phyloP scores from a whole-genome alignment of 495 filamentous ascomycete genomes.

The Aspergillus diversus region DNA sequence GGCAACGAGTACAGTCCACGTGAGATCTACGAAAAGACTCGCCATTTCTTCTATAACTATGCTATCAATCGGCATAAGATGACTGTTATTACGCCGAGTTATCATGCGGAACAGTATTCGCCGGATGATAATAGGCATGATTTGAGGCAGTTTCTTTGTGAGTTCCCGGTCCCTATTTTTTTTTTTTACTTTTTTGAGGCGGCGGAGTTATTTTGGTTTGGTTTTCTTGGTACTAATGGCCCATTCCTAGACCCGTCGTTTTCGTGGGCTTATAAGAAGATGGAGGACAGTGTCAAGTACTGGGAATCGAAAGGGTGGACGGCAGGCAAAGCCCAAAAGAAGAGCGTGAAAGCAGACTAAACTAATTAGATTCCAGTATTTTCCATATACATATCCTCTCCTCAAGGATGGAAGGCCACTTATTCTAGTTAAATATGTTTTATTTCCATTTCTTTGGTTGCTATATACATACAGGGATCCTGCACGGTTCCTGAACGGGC shows the following conservation, averaged over 20 bases:
- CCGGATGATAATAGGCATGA: slow-evolving; percentile 75
- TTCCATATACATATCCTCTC: not conserved
- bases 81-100: slow-evolving; percentile 65
- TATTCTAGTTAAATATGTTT: no score
- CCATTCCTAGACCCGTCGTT: slow-evolving; percentile 37
- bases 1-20: slow-evolving; percentile 50
- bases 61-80: slow-evolving; percentile 68
- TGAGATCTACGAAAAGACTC: slow-evolving; percentile 63
- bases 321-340: slow-evolving; percentile 41
- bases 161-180: slow-evolving; percentile 8
- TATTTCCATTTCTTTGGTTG: no score
- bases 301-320: slow-evolving; percentile 47
- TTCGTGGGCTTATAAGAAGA: slow-evolving; percentile 47
- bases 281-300: slow-evolving; percentile 44
- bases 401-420: no score
- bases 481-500: no score
- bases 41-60: slow-evolving; percentile 65
- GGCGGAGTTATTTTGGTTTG: not conserved
- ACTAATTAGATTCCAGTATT: not conserved
- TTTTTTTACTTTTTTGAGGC: not conserved
- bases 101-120: slow-evolving; percentile 58
- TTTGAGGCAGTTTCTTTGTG: slow-evolving; percentile 60
- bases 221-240: not conserved
- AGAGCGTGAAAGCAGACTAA: slow-evolving; percentile 47
- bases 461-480: no score